A percentile compares a stretch with the other conserved stretches of the same genome.
phyloP scores from a whole-genome alignment of 768 basidiomycete species.

The Pisolithus marmoratus region DNA sequence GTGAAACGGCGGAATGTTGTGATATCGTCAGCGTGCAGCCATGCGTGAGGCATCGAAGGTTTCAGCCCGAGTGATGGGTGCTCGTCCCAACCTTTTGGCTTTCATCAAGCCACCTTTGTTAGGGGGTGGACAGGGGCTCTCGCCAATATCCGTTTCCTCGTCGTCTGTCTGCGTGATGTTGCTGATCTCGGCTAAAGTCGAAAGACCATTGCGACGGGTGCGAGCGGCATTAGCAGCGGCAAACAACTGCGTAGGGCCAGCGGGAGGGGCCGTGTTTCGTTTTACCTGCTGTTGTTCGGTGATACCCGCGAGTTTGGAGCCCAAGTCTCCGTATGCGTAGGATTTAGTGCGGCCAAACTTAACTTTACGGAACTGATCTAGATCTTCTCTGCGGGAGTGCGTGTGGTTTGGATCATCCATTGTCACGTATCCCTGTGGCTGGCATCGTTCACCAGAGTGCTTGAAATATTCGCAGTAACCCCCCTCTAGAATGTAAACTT shows the following conservation, averaged over 20 bases:
- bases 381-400: conserved; percentile 72
- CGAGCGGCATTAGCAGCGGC: conserved; percentile 68
- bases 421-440: conserved; percentile 76
- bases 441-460: conserved; percentile 60
- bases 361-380: conserved; percentile 87
- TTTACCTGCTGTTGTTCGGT: conserved; percentile 43
- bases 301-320: conserved; percentile 34
- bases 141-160: conserved; percentile 73
- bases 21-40: conserved; percentile 31
- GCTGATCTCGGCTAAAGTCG: conserved; percentile 64
- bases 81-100: conserved; percentile 49
- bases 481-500: conserved; percentile 94
- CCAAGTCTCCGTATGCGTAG: conserved; percentile 84
- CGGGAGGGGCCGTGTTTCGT: conserved; percentile 61
- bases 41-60: conserved; percentile 63
- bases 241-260: conserved; percentile 46
- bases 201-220: conserved; percentile 54
- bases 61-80: conserved; percentile 54
- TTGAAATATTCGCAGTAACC: conserved; percentile 90
- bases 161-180: conserved; percentile 62
- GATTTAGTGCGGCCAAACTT: conserved; percentile 89
- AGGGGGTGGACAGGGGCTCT: conserved; percentile 84
- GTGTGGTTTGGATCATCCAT: conserved; percentile 94
- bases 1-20: neutral
- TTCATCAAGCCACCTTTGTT: conserved; percentile 52